These are phyloP conservation scores for Didymella pomorum DNA, from an alignment of 2,329 filamentous ascomycete species.

Conservation along the genomic window DNA sequence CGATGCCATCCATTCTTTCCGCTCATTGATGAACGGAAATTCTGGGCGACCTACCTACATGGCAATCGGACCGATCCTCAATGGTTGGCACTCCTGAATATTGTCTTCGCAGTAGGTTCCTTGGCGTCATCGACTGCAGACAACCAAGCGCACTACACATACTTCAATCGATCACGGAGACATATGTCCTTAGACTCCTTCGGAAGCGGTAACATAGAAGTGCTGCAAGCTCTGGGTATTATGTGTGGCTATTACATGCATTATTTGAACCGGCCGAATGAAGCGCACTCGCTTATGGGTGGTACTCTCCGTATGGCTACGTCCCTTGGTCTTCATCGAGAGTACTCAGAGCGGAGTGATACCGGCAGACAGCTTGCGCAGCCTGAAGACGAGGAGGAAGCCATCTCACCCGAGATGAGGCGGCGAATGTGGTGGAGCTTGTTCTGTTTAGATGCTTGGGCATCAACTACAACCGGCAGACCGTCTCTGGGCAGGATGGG, in stretches of 20 bases:
- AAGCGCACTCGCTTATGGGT: slow-evolving; percentile 76
- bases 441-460: slow-evolving; percentile 56
- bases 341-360: slow-evolving; percentile 56
- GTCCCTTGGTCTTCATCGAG: slow-evolving; percentile 74
- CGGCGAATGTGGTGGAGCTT: slow-evolving; percentile 57
- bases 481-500: slow-evolving; percentile 52
- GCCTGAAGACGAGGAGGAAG: slow-evolving; percentile 40
- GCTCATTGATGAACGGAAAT: slow-evolving; percentile 75
- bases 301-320: slow-evolving; percentile 78
- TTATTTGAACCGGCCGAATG: slow-evolving; percentile 79
- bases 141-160: slow-evolving; percentile 73
- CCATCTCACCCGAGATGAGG: slow-evolving; percentile 50
- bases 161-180: slow-evolving; percentile 73
- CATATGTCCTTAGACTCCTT: slow-evolving; percentile 72
- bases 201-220: slow-evolving; percentile 75
- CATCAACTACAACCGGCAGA: slow-evolving; percentile 54
- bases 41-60: slow-evolving; percentile 70
- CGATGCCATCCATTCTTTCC: slow-evolving; percentile 76
- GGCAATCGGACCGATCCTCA: slow-evolving; percentile 70
- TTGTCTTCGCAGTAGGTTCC: slow-evolving; percentile 78
- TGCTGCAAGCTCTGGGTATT: slow-evolving; percentile 73
- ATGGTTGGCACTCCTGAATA: slow-evolving; percentile 77
- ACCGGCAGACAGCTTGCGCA: slow-evolving; percentile 27
- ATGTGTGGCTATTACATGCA: slow-evolving; percentile 80
- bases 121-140: slow-evolving; percentile 70